Percentiles rank a stretch among this genome's conserved stretches.
These are phyloP conservation scores for Pseudonectria foliicola DNA, from an alignment of 2,329 filamentous ascomycete species.

Conservation along the genomic window DNA sequence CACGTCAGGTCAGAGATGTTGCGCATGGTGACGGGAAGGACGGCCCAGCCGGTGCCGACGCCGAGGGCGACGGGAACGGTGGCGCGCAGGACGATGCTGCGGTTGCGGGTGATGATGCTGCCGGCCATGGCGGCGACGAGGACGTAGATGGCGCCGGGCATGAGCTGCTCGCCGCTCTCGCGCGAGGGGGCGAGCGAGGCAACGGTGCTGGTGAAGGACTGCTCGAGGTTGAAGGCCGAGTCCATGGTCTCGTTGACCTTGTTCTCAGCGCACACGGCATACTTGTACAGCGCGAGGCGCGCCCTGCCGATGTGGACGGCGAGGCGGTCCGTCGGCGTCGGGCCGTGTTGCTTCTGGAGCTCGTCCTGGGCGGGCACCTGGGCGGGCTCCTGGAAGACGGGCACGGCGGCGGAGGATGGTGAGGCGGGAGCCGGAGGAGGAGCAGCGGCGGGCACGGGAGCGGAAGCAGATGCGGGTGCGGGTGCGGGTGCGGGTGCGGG, in stretches of 20 bases:
- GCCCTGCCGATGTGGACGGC: constrained; percentile 73
- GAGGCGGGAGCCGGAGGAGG: no score
- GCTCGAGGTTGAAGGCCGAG: constrained; percentile 75
- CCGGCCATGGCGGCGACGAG: constrained; percentile 93
- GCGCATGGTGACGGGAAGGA: constrained; percentile 81
- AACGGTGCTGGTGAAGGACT: constrained; percentile 81
- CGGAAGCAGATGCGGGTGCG: constrained; percentile 21
- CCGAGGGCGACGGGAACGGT: constrained; percentile 73
- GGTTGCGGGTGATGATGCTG: constrained; percentile 81
- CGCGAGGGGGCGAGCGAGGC: constrained; percentile 80
- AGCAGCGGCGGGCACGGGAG: constrained; percentile 21
- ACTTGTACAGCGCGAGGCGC: constrained; percentile 72
- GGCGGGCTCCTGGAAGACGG: constrained; percentile 14
- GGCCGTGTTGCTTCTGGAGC: constrained; percentile 36
- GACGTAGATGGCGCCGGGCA: constrained; percentile 87
- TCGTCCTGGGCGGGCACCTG: constrained; percentile 25
- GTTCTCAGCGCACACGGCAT: constrained; percentile 70
- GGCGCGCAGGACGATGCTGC: constrained; percentile 74
- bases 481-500: constrained; percentile 20
- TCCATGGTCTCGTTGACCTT: constrained; percentile 77
- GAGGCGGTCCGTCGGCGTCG: constrained; percentile 84
- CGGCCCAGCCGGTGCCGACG: constrained; percentile 72
- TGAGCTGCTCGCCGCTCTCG: constrained; percentile 78
- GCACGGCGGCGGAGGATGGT: constrained; percentile 1
- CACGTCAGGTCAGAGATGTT: constrained; percentile 83